phyloP scores from a whole-genome alignment of 1,139 yeast species.

The Yamadazyma siamensis region DNA sequence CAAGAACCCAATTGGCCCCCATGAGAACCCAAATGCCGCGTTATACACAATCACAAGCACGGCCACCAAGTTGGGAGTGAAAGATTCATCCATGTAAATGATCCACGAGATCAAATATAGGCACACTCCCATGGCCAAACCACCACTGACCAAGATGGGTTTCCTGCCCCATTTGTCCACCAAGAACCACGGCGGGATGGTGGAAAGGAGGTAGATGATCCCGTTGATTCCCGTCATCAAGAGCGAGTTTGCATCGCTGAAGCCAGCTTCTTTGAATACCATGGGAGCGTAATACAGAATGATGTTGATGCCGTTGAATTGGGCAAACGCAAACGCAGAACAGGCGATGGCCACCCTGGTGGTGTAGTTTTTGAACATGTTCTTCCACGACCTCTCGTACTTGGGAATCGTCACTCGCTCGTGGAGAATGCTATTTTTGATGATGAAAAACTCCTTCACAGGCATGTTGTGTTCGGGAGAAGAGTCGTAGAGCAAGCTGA shows the following conservation, averaged over 20 bases:
- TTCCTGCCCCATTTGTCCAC: slow-evolving; percentile 55
- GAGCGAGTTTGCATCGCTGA: slow-evolving; percentile 45
- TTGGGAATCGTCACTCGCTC: slow-evolving; percentile 43
- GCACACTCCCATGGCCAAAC: slow-evolving; percentile 44
- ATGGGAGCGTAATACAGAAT: slow-evolving; percentile 55
- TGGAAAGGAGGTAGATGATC: slow-evolving; percentile 43
- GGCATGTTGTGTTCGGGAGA: slow-evolving; percentile 46
- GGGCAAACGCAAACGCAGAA: slow-evolving; percentile 52
- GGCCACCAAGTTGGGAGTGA: slow-evolving; percentile 47
- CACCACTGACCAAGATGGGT: slow-evolving; percentile 50
- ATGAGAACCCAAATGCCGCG: slow-evolving; percentile 52
- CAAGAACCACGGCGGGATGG: slow-evolving; percentile 54
- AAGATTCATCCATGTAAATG: slow-evolving; percentile 33
- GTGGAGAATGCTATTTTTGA: slow-evolving; percentile 70
- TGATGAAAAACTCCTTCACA: slow-evolving; percentile 59
- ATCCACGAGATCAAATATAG: slow-evolving; percentile 38
- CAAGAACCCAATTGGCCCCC: slow-evolving; percentile 58
- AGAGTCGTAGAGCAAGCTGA: slow-evolving; percentile 75
- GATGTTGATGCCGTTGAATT: slow-evolving; percentile 54
- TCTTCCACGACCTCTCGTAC: slow-evolving; percentile 42
- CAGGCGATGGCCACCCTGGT: slow-evolving; percentile 46
- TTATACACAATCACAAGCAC: slow-evolving; percentile 48
- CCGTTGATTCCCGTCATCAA: slow-evolving; percentile 55
- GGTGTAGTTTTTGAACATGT: slow-evolving; percentile 37
- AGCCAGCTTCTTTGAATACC: slow-evolving; percentile 54